Evolutionary conservation across 2,329 filamentous ascomycete genomes (phyloP), one percentile per base, ranked within the genome.

Genomic region (Teratosphaeria viscida): DNA sequence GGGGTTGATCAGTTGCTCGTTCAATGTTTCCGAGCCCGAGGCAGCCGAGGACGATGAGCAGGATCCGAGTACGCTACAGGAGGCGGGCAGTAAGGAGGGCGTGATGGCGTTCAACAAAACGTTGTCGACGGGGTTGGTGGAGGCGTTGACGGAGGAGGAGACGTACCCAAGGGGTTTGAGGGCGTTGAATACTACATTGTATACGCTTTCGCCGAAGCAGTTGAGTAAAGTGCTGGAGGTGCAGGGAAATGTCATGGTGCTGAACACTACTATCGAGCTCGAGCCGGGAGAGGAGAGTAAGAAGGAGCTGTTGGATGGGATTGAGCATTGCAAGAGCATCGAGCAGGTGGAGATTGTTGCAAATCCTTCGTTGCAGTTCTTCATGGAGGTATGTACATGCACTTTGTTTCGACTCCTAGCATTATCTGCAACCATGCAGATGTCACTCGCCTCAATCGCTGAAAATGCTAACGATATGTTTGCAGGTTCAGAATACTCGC

Each of bases 121-220:
- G 39, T 54, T 70, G 43, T 63, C 66, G 19, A 60, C 62, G 14
- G 63, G 61, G 3, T 57, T 75, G 27, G 67, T 75, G 23, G 62
- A 70, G n/a, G 67, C 64, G 5, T 62, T 76, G 63, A 72, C 71
- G 39, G 67, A 70, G 3, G 70, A 70, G 19, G 68, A 71, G 52
- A 67, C 64, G 16, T 66, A 60, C 54, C 75, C 73, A 10, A 65
- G 68, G 57, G 70, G 63, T 6, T 57, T 75, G 60, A 67, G 69
- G 57, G 70, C 72, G 55, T 63, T 75, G 63, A 77, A 78, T 64
- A 65, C 70, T 11, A 77, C 75, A 10, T 64, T 78, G 52, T 78
- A 77, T 62, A 75, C 74, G 0, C 54, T 79, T 4, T 69, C 66
- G 7, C 53, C 70, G 6, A 63, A 66, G 34, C 70, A 76, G 19